These are phyloP conservation scores for Tylopilus balloui DNA, from an alignment of 768 basidiomycete species.

Conservation along the genomic window DNA sequence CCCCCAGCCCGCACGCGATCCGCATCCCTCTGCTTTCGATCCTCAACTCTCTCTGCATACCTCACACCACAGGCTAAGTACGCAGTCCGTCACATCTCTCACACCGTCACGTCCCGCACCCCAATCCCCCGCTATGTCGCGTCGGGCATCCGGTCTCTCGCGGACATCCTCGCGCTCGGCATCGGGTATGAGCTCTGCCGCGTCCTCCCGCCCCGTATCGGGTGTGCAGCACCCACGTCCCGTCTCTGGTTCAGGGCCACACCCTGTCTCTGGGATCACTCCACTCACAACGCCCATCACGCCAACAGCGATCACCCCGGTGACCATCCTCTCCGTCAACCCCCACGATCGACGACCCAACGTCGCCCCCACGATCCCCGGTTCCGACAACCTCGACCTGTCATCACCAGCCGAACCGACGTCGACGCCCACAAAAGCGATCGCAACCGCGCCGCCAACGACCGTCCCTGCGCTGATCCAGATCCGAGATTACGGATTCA, in stretches of 20 bases:
- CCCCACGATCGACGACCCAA: background rate
- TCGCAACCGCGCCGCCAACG: background rate
- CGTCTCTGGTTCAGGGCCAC: constrained; percentile 3
- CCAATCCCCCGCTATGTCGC: constrained; percentile 51
- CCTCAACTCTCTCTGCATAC: constrained; percentile 1
- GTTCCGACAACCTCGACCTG: background rate
- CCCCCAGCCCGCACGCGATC: constrained; percentile 29
- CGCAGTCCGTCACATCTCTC: constrained; percentile 31
- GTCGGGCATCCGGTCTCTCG: constrained; percentile 34
- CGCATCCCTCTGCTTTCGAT: constrained; percentile 18
- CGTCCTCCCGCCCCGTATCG: constrained; percentile 21
- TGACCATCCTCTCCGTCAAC: background rate
- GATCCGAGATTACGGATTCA: constrained; percentile 50
- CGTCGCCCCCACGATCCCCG: background rate
- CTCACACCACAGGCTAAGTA: constrained; percentile 18
- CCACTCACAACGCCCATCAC: constrained; percentile 1
- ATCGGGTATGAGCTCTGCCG: constrained; percentile 15
- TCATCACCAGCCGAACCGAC: background rate
- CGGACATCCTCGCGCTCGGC: constrained; percentile 24
- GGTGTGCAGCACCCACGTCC: constrained; percentile 8
- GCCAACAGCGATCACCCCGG: background rate
- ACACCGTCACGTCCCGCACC: constrained; percentile 56
- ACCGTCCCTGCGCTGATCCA: constrained; percentile 28
- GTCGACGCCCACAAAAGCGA: background rate
- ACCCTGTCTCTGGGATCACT: background rate